These are phyloP conservation scores for Aspergillus piperis DNA, from an alignment of 2,329 filamentous ascomycete species.

Conservation along the genomic window DNA sequence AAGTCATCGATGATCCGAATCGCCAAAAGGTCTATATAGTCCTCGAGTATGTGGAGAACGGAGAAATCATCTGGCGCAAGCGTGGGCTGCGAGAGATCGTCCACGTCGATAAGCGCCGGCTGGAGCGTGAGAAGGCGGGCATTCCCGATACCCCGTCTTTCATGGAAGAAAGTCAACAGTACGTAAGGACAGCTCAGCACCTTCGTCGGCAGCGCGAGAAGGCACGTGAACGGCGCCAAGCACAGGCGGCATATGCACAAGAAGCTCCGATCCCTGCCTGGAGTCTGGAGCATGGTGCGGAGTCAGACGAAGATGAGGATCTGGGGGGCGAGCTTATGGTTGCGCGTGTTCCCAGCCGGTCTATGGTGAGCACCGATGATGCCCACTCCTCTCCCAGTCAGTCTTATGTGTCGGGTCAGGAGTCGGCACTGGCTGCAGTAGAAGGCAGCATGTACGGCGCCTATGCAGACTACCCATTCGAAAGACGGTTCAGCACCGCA, in stretches of 20 bases:
- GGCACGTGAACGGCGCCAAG: slow-evolving; percentile 61
- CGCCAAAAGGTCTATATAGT: slow-evolving; percentile 98
- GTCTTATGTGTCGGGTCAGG: slow-evolving; percentile 50
- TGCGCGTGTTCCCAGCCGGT: slow-evolving; percentile 37
- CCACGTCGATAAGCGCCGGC: slow-evolving; percentile 75
- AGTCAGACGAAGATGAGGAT: slow-evolving; percentile 50
- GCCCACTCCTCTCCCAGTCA: slow-evolving; percentile 57
- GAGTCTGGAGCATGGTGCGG: slow-evolving; percentile 79
- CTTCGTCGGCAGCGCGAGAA: slow-evolving; percentile 52
- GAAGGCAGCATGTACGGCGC: slow-evolving; percentile 78
- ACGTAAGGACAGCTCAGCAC: slow-evolving; percentile 41
- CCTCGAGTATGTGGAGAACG: slow-evolving; percentile 89
- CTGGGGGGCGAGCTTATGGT: slow-evolving; percentile 37
- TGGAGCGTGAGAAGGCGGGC: slow-evolving; percentile 74
- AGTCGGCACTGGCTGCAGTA: slow-evolving; percentile 54
- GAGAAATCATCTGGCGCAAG: slow-evolving; percentile 92
- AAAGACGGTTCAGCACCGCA: slow-evolving; percentile 76
- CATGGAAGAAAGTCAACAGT: slow-evolving; percentile 46
- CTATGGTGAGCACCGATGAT: slow-evolving; percentile 47
- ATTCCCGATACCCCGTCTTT: slow-evolving; percentile 66
- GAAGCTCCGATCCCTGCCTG: slow-evolving; percentile 65
- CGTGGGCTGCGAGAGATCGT: slow-evolving; percentile 83
- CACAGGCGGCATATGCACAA: slow-evolving; percentile 58
- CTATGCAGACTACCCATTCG: slow-evolving; percentile 63
- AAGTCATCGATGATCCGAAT: slow-evolving; percentile 96